Base-by-base conservation (phyloP, 352 stramenopile species). In the Pythium rishiriense region DNA sequence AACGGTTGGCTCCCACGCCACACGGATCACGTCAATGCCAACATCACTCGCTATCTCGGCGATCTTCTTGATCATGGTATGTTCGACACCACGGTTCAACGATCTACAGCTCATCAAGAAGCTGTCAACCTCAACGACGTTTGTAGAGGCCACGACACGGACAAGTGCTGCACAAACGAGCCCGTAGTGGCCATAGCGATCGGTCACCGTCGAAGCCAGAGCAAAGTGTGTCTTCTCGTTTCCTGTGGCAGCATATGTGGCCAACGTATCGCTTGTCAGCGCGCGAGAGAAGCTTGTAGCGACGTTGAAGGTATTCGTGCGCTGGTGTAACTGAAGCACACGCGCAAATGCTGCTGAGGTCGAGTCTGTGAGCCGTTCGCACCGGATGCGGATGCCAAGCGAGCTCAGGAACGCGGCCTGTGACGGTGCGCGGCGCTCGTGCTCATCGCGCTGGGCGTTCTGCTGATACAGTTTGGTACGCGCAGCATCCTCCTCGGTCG, bases 141-240 rank as follows among this genome's bases (percentile, higher is more conserved):
- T 10, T 11, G 41, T 31, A 56, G 10, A 1, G 15, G 14, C 39
- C 3, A 60, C 26, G 35, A 65, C 25, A 12, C 62, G 79, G 53
- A 72, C 87, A 17, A 85, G 61, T 48, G 69, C 63, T 22, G 75
- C 66, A 41, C 75, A 81, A 15, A 93, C 83, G 1, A 93, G 72
- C 3, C 83, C 83, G 22, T 93, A 93, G 57, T 93, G 83, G 19
- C 83, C 83, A 41, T 88, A 91, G 15, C 81, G 78, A 45, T 93
- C 83, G 0, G 83, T 91, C 61, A 91, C 83, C 9, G 81, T 71
- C 11, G 79, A 78, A 42, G 76, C 82, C 39, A 91, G 45, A 15
- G 76, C 78, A 17, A 54, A 69, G 15, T 76, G 69, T 2, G 12
- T 39, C 1, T 31, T 43, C 0, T 33, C 17, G 19, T 43, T 37